Evolutionary conservation across 257 asterid genomes (phyloP), one percentile per base, ranked within the genome.

Genomic region (Solanum paucissectum): DNA sequence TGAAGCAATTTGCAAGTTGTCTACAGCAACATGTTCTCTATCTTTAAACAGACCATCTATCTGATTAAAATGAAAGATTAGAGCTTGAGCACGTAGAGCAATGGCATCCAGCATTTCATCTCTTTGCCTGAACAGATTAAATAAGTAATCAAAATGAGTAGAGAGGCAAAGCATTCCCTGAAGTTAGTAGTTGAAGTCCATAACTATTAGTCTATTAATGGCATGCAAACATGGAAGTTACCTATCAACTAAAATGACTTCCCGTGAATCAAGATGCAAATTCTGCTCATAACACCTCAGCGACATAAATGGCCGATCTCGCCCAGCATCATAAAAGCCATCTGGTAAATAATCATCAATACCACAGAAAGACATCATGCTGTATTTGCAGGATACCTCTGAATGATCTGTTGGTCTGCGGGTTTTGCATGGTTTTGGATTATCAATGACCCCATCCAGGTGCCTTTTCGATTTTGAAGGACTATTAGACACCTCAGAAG

Each of bases 261-360:
- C 99, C 84, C 99, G 94, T 32, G 93, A 91, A 87, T 93, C 92
- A 84, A 89, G 90, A 32, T 88, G 92, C 86, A 90, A 79, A 86
- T 87, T 92, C 71, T 93, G 90, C 87, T 95, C 98, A 88, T 93
- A 97, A 86, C 90, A 84, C 75, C 86, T 88, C 71, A 97, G 90
- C 14, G 97, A 92, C 96, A 93, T 88, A 91, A 95, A 97, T 66
- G 98, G 99, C 10, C 99, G 94, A 90, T 97, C 98, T 87, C 99
- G 90, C 32, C 99, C 99, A 14, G 98, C 98, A 87, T 97, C 99
- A 91, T 95, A 97, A 90, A 97, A 97, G 36, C 99, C 99, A 92
- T 97, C 99, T 34, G 95, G 95, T 86, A 97, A 89, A 90, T 86
- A 89, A 89, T 97, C 99, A 36, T 88, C 93, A 88, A 90, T 88